phyloP scores from a whole-genome alignment of 306 rosid species.

The Rubus parviflorus region DNA sequence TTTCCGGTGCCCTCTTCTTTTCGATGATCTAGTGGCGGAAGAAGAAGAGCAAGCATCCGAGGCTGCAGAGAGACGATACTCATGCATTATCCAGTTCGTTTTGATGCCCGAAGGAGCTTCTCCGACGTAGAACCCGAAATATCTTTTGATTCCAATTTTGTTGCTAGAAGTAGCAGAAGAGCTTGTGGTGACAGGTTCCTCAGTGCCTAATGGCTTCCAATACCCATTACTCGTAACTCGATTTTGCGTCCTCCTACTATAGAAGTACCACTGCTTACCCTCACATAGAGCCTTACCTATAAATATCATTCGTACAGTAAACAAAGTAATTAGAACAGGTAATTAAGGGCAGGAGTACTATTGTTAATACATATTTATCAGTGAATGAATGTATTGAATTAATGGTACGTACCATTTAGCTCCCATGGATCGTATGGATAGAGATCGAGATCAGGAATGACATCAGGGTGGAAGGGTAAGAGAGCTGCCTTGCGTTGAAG shows the following conservation, averaged over 20 bases:
- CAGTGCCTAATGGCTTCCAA: conserved; percentile 71
- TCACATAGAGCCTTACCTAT: conserved; percentile 83
- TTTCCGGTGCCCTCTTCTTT: conserved; percentile 55
- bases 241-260: conserved; percentile 73
- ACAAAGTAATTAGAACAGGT: neutral
- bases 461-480: conserved; percentile 90
- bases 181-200: conserved; percentile 57
- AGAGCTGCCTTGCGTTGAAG: conserved; percentile 87
- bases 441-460: conserved; percentile 93
- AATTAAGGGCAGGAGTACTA: neutral
- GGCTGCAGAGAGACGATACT: conserved; percentile 55
- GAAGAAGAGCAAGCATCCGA: conserved; percentile 34
- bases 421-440: conserved; percentile 88
- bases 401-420: conserved; percentile 66
- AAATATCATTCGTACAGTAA: neutral
- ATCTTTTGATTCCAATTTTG: conserved; percentile 74
- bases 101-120: conserved; percentile 51
- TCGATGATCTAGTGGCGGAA: conserved; percentile 42
- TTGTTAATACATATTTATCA: neutral
- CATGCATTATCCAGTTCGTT: conserved; percentile 94
- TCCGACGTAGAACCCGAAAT: conserved; percentile 57
- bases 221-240: conserved; percentile 62
- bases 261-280: conserved; percentile 89
- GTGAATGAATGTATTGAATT: neutral
- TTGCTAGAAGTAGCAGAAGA: conserved; percentile 27